phyloP scores from a whole-genome alignment of 257 asterid species.

The Solanum tarapatanum region DNA sequence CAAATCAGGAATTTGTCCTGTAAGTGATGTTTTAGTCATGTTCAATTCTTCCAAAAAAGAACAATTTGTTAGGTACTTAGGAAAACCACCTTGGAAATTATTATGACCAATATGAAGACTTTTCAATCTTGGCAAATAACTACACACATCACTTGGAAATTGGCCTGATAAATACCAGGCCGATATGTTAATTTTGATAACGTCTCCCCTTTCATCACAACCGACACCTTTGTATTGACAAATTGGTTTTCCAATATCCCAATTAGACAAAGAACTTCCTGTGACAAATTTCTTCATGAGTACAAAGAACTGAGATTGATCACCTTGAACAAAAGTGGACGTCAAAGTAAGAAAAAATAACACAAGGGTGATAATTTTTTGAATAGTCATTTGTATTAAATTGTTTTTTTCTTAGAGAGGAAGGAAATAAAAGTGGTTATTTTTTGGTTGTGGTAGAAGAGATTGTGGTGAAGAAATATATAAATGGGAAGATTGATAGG shows the following conservation, averaged over 20 bases:
- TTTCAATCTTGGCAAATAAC: slow-evolving; percentile 43
- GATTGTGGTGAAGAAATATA: slow-evolving; percentile 36
- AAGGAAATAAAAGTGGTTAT: background rate
- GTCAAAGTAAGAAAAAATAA: slow-evolving; percentile 9
- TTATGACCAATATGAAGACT: slow-evolving; percentile 44
- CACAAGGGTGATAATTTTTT: slow-evolving; percentile 6
- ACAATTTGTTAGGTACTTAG: slow-evolving; percentile 47
- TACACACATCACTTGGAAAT: slow-evolving; percentile 50
- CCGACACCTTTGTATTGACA: slow-evolving; percentile 53
- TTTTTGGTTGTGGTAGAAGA: slow-evolving; percentile 18
- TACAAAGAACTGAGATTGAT: slow-evolving; percentile 38
- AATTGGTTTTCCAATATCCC: slow-evolving; percentile 25
- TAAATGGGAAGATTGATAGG: slow-evolving; percentile 37
- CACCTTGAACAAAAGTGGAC: slow-evolving; percentile 13
- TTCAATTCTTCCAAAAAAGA: slow-evolving; percentile 44
- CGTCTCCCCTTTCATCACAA: slow-evolving; percentile 37
- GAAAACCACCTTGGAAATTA: slow-evolving; percentile 37
- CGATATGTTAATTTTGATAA: slow-evolving; percentile 43
- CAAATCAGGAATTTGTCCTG: slow-evolving; percentile 63
- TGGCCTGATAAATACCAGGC: slow-evolving; percentile 56
- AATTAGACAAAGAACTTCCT: slow-evolving; percentile 37
- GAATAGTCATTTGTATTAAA: slow-evolving; percentile 24
- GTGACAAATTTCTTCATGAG: slow-evolving; percentile 25
- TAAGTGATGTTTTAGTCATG: slow-evolving; percentile 20
- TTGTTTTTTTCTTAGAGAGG: background rate